Evolutionary conservation across 2,329 filamentous ascomycete species (phyloP).

Genomic region (Colletotrichum orchidophilum): DNA sequence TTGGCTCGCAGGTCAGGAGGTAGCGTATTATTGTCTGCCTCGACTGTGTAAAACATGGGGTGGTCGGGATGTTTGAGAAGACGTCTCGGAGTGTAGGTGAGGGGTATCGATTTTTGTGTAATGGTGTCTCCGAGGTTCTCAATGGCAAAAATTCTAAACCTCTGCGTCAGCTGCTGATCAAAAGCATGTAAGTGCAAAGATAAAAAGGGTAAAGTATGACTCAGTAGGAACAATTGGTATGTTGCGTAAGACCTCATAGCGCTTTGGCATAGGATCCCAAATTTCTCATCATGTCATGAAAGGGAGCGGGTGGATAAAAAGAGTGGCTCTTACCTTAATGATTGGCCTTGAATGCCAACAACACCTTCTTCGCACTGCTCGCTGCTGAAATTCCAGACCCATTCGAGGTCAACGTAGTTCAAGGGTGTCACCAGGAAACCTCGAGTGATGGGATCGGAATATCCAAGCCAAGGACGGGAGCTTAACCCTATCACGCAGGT

Average conservation of each 20-base stretch:
- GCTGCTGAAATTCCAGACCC: constrained; percentile 96
- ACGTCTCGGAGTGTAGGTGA: constrained; percentile 90
- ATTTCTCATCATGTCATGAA: constrained; percentile 69
- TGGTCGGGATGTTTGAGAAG: constrained; percentile 89
- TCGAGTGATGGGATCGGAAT: constrained; percentile 86
- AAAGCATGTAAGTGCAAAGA: constrained; percentile 13
- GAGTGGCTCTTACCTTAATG: constrained; percentile 73
- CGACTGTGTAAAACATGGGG: constrained; percentile 91
- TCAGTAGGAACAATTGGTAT: constrained; percentile 99
- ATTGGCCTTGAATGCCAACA: constrained; percentile 91
- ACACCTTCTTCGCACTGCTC: constrained; percentile 94
- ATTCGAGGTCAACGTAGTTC: constrained; percentile 88
- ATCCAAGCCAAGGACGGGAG: constrained; percentile 95
- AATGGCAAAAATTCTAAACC: constrained; percentile 83
- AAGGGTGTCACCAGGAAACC: constrained; percentile 93
- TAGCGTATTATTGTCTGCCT: constrained; percentile 92
- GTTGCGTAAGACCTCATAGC: constrained; percentile 66
- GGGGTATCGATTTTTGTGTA: constrained; percentile 84
- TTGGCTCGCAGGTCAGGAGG: constrained; percentile 80
- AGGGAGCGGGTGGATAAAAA: constrained; percentile 43
- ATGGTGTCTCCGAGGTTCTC: constrained; percentile 87
- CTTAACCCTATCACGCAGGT: constrained; percentile 89
- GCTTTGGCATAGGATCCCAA: constrained; percentile 63
- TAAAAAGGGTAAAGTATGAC: constrained; percentile 36
- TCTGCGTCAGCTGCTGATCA: constrained; percentile 44